These are phyloP conservation scores for Coniochaeta prunicola DNA, from an alignment of 2,329 filamentous ascomycete genomes.

Conservation along the genomic window DNA sequence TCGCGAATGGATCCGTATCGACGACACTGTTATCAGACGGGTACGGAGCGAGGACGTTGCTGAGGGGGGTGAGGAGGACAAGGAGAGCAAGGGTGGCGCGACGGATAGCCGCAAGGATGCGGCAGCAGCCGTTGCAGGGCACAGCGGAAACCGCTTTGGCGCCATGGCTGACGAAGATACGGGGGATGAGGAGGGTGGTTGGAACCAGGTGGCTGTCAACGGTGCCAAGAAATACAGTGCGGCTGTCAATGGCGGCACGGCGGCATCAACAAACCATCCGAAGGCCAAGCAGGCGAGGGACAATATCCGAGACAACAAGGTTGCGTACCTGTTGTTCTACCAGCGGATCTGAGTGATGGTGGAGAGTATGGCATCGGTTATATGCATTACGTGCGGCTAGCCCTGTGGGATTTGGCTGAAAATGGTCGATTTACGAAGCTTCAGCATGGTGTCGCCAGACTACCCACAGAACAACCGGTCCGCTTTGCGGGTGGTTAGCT, in stretches of 20 bases:
- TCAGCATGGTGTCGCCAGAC: not conserved
- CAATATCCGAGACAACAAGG: conserved; percentile 83
- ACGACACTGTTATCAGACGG: conserved; percentile 84
- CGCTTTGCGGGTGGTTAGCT: not conserved
- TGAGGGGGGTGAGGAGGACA: conserved; percentile 75
- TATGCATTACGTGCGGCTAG: not conserved
- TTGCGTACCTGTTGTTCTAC: conserved; percentile 95
- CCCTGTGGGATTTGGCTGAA: not conserved
- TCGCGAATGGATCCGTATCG: conserved; percentile 91
- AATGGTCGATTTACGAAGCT: not conserved
- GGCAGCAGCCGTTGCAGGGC: conserved; percentile 29
- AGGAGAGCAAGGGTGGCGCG: conserved; percentile 50
- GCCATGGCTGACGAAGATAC: conserved; percentile 59
- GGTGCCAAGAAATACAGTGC: conserved; percentile 38
- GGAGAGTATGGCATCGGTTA: not conserved
- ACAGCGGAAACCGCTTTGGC: conserved; percentile 66
- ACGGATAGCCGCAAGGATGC: conserved; percentile 58
- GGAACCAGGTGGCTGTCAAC: conserved; percentile 79
- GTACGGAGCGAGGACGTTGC: conserved; percentile 85
- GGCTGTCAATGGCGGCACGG: conserved; percentile 14
- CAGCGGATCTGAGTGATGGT: conserved; percentile 53
- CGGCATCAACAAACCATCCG: conserved; percentile 40
- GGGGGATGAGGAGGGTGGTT: conserved; percentile 62
- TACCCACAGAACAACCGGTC: not conserved
- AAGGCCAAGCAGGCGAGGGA: conserved; percentile 53